Evolutionary conservation across 305 asterid genomes (phyloP).

Genomic region (Plantago coronopus): DNA sequence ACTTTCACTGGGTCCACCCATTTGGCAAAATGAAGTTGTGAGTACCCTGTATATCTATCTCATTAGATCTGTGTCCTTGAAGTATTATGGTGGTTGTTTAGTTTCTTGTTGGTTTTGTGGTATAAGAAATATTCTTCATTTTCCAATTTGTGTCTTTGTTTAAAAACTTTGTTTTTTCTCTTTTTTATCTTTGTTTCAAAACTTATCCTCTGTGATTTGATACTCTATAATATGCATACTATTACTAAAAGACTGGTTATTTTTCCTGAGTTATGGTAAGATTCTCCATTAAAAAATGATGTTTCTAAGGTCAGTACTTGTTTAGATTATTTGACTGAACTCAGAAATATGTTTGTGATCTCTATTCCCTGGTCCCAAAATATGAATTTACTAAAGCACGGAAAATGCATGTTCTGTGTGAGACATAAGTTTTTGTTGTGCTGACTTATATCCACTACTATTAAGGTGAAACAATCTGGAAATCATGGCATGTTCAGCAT

Average conservation of each 20-base stretch:
- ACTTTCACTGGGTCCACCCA: constrained; percentile 76
- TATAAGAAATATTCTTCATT: neutral
- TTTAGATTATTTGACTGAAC: constrained; percentile 1
- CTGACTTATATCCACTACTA: constrained; percentile 24
- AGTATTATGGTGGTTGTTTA: constrained; percentile 17
- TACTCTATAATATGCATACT: constrained; percentile 4
- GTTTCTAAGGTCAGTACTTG: constrained; percentile 1
- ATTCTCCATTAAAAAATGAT: constrained; percentile 10
- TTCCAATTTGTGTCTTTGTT: too few relatives aligned
- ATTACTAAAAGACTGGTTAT: constrained; percentile 9
- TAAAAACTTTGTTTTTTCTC: too few relatives aligned
- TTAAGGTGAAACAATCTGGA: constrained; percentile 49
- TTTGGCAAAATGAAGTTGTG: constrained; percentile 60
- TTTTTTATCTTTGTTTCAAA: too few relatives aligned
- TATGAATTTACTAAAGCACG: constrained; percentile 2
- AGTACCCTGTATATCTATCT: constrained; percentile 32
- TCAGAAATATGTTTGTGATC: neutral
- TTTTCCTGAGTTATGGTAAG: neutral
- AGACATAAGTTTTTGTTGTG: constrained; percentile 7
- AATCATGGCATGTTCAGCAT: constrained; percentile 45
- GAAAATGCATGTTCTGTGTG: neutral
- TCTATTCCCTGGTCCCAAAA: neutral
- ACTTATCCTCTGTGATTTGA: constrained; percentile 1
- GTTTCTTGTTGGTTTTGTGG: constrained; percentile 4
- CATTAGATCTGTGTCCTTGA: constrained; percentile 1